These are phyloP conservation scores for Phytophthora syringae DNA, from an alignment of 352 stramenopile genomes.

Conservation along the genomic window DNA sequence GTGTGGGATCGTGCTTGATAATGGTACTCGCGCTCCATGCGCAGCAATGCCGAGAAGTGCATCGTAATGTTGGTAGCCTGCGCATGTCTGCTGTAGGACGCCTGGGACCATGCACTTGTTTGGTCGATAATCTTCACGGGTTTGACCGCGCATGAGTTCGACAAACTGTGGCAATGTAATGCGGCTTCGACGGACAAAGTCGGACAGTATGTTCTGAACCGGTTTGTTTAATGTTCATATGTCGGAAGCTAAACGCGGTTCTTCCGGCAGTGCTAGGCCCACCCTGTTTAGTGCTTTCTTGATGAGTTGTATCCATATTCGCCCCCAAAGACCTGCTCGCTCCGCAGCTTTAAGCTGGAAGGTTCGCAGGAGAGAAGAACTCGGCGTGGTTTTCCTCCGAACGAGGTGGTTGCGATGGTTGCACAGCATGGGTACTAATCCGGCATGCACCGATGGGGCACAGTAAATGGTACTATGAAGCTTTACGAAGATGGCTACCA, in stretches of 20 bases:
- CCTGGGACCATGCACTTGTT: conserved; percentile 14
- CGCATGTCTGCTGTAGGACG: background rate
- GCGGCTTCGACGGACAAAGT: background rate
- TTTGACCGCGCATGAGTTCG: conserved; percentile 17
- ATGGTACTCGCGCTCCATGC: background rate
- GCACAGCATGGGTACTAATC: background rate
- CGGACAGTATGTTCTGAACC: conserved; percentile 8
- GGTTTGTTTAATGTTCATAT: conserved; percentile 7
- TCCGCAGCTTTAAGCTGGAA: background rate
- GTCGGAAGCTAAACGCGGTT: background rate
- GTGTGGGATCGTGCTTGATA: background rate
- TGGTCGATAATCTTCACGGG: conserved; percentile 3
- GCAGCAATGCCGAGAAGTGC: background rate
- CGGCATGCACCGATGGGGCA: background rate
- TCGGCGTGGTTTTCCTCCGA: background rate
- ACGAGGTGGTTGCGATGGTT: background rate
- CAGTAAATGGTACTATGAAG: background rate
- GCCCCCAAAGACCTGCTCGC: conserved; percentile 1
- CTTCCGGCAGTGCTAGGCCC: background rate
- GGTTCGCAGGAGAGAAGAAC: background rate
- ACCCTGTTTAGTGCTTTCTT: background rate
- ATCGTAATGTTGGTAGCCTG: conserved; percentile 6
- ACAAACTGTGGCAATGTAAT: conserved; percentile 11
- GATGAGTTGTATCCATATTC: background rate
- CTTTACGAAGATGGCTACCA: too few relatives aligned